These are phyloP conservation scores for Erythrophleum ivorense DNA, from an alignment of 331 rosid genomes.

Conservation along the genomic window DNA sequence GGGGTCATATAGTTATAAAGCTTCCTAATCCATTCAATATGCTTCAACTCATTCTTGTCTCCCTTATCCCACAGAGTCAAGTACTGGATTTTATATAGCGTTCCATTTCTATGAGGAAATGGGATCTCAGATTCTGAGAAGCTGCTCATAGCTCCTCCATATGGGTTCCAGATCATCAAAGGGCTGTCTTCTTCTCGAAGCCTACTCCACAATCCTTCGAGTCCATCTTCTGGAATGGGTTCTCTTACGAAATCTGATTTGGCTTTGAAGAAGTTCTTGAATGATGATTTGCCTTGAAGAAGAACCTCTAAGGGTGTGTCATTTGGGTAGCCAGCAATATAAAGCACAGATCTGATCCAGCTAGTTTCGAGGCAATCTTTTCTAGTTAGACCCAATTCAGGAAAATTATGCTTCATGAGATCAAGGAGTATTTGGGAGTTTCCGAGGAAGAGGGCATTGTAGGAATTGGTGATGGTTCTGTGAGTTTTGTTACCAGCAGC, in stretches of 20 bases:
- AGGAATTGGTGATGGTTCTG: slow-evolving; percentile 59
- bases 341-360: slow-evolving; percentile 80
- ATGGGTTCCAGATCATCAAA: slow-evolving; percentile 68
- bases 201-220: slow-evolving; percentile 75
- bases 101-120: slow-evolving; percentile 87
- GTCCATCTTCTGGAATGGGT: slow-evolving; percentile 65
- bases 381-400: slow-evolving; percentile 68
- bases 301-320: slow-evolving; percentile 65
- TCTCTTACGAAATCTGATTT: slow-evolving; percentile 82
- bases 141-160: slow-evolving; percentile 80
- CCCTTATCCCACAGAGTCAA: slow-evolving; percentile 54
- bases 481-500: slow-evolving; percentile 43
- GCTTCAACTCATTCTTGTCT: slow-evolving; percentile 44
- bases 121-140: slow-evolving; percentile 68
- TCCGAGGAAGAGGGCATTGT: slow-evolving; percentile 74
- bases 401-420: slow-evolving; percentile 60
- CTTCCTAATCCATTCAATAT: slow-evolving; percentile 76
- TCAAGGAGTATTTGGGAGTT: slow-evolving; percentile 53
- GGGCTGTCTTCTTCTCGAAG: slow-evolving; percentile 56
- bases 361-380: slow-evolving; percentile 65
- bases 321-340: slow-evolving; percentile 59
- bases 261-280: slow-evolving; percentile 79
- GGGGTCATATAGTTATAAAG: slow-evolving; percentile 75
- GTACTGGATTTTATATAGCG: slow-evolving; percentile 72
- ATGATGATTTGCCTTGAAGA: slow-evolving; percentile 64